Base-by-base conservation (phyloP, 352 stramenopile species). In the Pythium oligandrum region DNA sequence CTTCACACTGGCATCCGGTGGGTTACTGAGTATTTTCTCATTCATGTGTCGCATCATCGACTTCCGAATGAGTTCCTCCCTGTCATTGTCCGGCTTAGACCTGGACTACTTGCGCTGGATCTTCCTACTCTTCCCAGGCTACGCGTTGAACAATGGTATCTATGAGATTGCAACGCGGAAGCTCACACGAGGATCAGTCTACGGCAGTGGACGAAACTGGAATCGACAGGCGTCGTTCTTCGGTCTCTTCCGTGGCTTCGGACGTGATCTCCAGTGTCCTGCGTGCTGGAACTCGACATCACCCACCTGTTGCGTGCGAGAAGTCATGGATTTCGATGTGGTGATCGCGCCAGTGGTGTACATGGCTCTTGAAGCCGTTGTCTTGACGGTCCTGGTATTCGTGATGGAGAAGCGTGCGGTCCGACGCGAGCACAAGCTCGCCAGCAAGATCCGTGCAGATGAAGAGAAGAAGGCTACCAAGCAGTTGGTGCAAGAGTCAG, bases 91-190 rank as follows among this genome's bases (percentile, higher is more conserved):
- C 4, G 68, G 66, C 1, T 57, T 90, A 3, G 79, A 88, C 50
- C 71, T 75, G 11, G 81, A 84, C 53, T 90, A 86, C 33, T 59
- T 90, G 26, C 72, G 75, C 17, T 90, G 79, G 79, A 51, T 88
- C 51, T 90, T 88, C 49, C 45, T 90, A 50, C 56, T 88, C 5
- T 86, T 90, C 46, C 79, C 79, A 4, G 76, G 74, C 7, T 88
- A 90, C 61, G 70, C 63, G n/a, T 53, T 88, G 6, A 88, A 82
- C 57, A 79, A 78, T 32, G 79, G 79, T 2, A 68, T 90, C 42
- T 88, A 82, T 48, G 76, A 90, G 50, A 78, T 90, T 56, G 73
- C 66, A 30, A 88, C 73, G 11, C 73, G 79, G 40, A 88, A 90
- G 61, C 66, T 86, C 37, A 86, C 66, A 49, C 74, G 77, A n/a